Percentiles rank a stretch among this genome's conserved stretches.
phyloP scores from a whole-genome alignment of 352 stramenopile genomes.

The Phytophthora uliginosa region DNA sequence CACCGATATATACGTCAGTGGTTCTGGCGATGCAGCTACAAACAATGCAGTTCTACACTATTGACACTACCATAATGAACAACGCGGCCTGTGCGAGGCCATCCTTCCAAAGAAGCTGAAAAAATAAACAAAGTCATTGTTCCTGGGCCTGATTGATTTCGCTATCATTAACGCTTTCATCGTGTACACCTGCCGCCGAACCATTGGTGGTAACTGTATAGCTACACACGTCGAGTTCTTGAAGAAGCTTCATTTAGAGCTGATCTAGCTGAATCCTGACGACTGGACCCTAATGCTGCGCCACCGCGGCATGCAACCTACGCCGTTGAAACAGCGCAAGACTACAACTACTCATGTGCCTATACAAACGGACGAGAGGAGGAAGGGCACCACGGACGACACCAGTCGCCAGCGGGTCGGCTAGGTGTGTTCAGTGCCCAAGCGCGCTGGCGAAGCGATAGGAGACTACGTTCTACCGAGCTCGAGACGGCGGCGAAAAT shows the following conservation, averaged over 20 bases:
- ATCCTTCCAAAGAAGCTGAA: too few relatives aligned
- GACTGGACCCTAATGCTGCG: background rate
- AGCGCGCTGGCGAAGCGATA: background rate
- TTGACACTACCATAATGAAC: too few relatives aligned
- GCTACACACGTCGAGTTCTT: background rate
- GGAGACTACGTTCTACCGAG: conserved; percentile 17
- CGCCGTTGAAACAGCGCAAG: background rate
- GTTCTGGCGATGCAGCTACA: too few relatives aligned
- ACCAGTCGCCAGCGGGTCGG: background rate
- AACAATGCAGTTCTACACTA: too few relatives aligned
- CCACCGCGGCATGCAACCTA: background rate
- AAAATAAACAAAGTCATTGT: too few relatives aligned
- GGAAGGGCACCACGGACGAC: background rate
- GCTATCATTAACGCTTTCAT: too few relatives aligned
- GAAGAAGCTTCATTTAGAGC: background rate
- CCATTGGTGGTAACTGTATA: background rate
- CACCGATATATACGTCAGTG: too few relatives aligned
- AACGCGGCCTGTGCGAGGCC: too few relatives aligned
- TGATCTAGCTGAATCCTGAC: background rate
- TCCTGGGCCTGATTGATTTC: too few relatives aligned
- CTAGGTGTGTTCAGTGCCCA: background rate
- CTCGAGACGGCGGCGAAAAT: background rate
- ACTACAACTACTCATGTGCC: background rate
- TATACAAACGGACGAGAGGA: background rate
- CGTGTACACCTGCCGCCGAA: too few relatives aligned